Evolutionary conservation across 2,329 filamentous ascomycete genomes (phyloP).

Genomic region (Sporothrix brasiliensis): DNA sequence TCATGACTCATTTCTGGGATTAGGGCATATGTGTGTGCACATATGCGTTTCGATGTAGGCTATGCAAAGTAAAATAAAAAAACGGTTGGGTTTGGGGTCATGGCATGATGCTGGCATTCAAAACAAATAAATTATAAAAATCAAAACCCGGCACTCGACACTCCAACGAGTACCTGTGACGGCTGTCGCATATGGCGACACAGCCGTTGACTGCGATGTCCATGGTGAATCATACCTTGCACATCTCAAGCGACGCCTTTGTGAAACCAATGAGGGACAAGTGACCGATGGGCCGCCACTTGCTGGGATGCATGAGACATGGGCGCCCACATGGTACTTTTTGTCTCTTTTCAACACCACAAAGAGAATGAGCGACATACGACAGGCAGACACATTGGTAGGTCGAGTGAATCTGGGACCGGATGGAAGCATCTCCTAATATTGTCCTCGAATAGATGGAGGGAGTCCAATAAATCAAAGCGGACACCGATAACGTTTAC

Average conservation of each 20-base stretch:
- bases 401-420: not conserved
- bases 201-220: no score
- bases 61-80: constrained; percentile 15
- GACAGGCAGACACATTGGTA: not conserved
- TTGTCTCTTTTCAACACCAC: not conserved
- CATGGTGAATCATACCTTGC: not conserved
- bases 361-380: not conserved
- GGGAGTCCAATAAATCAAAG: not conserved
- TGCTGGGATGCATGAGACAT: not conserved
- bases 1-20: constrained; percentile 1
- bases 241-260: not conserved
- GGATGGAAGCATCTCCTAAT: not conserved
- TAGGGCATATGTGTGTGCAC: not conserved
- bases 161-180: not conserved
- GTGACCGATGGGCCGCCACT: not conserved
- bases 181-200: not conserved
- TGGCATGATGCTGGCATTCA: constrained; percentile 10
- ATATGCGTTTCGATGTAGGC: constrained; percentile 5
- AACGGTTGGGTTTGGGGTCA: constrained; percentile 14
- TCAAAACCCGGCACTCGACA: not conserved
- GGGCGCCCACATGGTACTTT: not conserved
- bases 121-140: not conserved
- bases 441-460: not conserved
- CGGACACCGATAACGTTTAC: no score
- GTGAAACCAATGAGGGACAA: not conserved